Percentiles rank a stretch among this genome's conserved stretches.
These are phyloP conservation scores for Actinomortierella ambigua DNA, from an alignment of 371 early-diverging fungal species.

Conservation along the genomic window DNA sequence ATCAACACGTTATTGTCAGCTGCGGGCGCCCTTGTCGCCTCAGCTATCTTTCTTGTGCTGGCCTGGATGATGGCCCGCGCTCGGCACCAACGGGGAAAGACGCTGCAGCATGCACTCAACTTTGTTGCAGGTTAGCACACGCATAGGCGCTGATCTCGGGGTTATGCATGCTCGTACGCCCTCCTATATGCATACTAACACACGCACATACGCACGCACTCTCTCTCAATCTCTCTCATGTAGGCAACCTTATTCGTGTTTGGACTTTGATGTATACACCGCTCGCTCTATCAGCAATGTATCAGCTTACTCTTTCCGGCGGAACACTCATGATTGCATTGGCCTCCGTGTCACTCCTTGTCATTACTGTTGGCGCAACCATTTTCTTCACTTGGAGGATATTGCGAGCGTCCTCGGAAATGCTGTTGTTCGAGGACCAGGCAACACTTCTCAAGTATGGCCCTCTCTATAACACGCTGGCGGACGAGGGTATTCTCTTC, in stretches of 20 bases:
- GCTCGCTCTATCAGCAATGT: constrained; percentile 44
- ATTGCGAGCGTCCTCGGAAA: constrained; percentile 14
- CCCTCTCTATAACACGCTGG: constrained; percentile 55
- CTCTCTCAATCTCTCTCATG: background rate
- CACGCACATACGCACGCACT: background rate
- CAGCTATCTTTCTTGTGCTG: constrained; percentile 30
- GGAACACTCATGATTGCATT: constrained; percentile 23
- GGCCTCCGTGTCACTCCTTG: constrained; percentile 22
- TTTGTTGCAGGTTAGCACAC: constrained; percentile 32
- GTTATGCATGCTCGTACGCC: no score
- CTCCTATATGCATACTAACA: no score
- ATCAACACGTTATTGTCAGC: constrained; percentile 31
- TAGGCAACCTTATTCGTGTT: constrained; percentile 40
- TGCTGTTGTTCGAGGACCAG: constrained; percentile 48
- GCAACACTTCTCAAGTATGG: constrained; percentile 55
- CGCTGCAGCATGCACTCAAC: constrained; percentile 30
- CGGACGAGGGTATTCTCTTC: constrained; percentile 54
- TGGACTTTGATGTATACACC: constrained; percentile 40
- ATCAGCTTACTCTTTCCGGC: constrained; percentile 28
- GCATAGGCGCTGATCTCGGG: no score
- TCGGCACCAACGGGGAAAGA: constrained; percentile 32
- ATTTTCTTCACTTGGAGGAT: constrained; percentile 36
- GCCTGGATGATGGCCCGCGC: constrained; percentile 26
- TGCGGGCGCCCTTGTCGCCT: constrained; percentile 40
- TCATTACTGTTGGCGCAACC: constrained; percentile 24